Base-by-base conservation (phyloP, 768 basidiomycete genomes). In the Calocera viscosa region DNA sequence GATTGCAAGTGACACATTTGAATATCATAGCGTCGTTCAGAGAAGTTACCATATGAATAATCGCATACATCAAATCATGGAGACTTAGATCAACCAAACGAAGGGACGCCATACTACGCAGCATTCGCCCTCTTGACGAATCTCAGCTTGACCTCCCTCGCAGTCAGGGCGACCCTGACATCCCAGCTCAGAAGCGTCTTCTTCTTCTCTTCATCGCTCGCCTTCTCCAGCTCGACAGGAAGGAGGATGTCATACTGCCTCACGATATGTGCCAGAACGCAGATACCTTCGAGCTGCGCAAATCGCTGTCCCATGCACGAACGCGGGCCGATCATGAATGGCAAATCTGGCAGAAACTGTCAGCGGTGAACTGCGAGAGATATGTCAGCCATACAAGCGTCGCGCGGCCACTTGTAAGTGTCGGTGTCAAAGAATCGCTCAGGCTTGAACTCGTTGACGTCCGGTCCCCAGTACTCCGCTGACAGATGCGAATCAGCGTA, bases 381-480 rank as follows among this genome's bases (percentile, higher is more conserved):
- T 26, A 33, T 47, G 64, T 47, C 47, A 41, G 22, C 16, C 2
- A 60, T 39, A 81, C 81, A 82, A 16, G 80, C 82, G 66, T 82
- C 76, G 26, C 82, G 78, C 16, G 82, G 82, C 82, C 82, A 84
- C 33, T 76, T 76, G 66, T 83, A 83, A 1, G 76, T 73, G 3
- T 77, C 77, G 0, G 80, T 82, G 64, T 83, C 82, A 30, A 84
- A 75, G 71, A 83, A 84, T 0, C 80, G 78, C 49, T 81, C 80
- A 0, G 82, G 82, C 53, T 73, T 82, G 75, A 82, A 84, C 22
- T 78, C 76, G 11, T 68, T 72, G 0, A 66, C 75, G 65, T 83
- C 82, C 14, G 76, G 71, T 5, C 83, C 83, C 83, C 82, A 83
- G 53, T 81, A 76, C 19, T 81, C 72, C 1, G 80, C 82, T 84